Conservation (phyloP, 106 monocot species). For the Xerophyta viscosa region DNA sequence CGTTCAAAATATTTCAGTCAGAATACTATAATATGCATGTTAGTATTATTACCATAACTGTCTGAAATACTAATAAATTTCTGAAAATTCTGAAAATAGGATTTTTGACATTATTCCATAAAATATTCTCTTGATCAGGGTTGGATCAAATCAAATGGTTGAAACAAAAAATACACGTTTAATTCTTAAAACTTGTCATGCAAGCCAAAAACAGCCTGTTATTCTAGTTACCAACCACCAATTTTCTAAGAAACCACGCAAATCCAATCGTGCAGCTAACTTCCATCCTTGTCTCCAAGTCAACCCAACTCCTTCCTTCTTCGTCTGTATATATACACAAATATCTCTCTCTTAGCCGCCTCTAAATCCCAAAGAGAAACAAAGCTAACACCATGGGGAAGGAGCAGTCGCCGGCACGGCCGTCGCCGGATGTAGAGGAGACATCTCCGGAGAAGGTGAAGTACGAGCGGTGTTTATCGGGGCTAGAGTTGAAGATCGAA, state of each 20-base stretch:
- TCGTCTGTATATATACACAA: neutral
- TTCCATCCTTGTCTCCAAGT: slow-evolving; percentile 1
- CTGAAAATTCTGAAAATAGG: no score
- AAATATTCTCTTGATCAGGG: no score
- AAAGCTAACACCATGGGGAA: neutral
- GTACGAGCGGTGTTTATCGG: slow-evolving; percentile 16
- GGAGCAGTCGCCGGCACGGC: neutral
- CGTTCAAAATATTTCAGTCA: no score
- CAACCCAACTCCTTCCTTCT: neutral
- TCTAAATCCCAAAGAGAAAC: neutral
- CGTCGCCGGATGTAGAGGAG: neutral
- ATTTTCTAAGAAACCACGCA: neutral
- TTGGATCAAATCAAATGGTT: no score
- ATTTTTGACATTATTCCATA: no score
- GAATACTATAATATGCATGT: no score
- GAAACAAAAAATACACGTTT: no score
- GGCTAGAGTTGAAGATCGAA: slow-evolving; percentile 30
- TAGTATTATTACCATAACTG: no score
- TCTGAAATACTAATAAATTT: no score
- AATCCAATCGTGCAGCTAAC: slow-evolving; percentile 9
- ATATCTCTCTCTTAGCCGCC: neutral
- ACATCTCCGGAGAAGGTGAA: neutral
- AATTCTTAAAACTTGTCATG: no score
- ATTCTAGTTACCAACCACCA: neutral
- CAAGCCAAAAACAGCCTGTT: no score